Conservation (phyloP, 352 stramenopile species). For the Pythium rishiriense region DNA sequence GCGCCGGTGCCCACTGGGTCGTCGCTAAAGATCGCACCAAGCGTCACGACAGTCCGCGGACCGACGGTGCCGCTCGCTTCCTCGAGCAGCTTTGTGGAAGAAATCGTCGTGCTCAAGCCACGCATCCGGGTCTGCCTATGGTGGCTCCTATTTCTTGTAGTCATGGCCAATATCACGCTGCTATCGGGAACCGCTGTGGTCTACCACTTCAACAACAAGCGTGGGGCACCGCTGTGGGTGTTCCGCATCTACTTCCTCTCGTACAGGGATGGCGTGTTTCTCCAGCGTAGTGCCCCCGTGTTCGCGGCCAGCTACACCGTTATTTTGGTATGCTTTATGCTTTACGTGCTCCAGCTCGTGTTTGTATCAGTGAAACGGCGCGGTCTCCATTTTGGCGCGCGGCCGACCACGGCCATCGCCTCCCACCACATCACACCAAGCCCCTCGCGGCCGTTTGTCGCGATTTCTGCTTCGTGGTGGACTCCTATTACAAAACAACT, state of each 20-base stretch:
- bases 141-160: not conserved
- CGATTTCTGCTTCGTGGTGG: not conserved
- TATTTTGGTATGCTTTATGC: not conserved
- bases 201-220: not conserved
- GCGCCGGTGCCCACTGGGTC: not conserved
- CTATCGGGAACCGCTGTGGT: not conserved
- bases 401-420: not conserved
- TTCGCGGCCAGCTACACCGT: not conserved
- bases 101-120: not conserved
- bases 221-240: not conserved
- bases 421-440: not conserved
- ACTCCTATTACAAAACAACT: not conserved
- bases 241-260: constrained; percentile 8
- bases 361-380: not conserved
- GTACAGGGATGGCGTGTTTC: not conserved
- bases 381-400: not conserved
- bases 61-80: not conserved
- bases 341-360: not conserved
- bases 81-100: not conserved
- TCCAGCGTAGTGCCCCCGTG: not conserved
- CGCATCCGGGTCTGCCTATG: not conserved
- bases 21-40: not conserved
- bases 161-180: not conserved
- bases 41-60: too few relatives aligned
- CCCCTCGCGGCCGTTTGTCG: not conserved